Conservation (phyloP, 2,329 filamentous ascomycete species). For the Trichoderma pleuroti region DNA sequence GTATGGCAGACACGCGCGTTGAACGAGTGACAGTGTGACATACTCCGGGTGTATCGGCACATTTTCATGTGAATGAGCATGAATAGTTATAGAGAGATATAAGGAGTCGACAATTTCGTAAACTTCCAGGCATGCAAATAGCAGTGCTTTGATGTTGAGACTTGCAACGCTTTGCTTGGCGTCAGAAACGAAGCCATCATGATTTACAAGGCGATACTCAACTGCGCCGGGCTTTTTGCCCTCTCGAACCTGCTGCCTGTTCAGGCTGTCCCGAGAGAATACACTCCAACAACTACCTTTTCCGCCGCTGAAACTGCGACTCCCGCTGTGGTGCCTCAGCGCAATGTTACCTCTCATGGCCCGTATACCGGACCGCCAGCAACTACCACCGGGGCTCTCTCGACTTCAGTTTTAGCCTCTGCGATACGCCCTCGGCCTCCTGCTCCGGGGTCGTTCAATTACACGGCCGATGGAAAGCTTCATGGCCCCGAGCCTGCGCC, state of each 20-base stretch:
- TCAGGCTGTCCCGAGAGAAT: background rate
- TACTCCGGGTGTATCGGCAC: slow-evolving; percentile 1
- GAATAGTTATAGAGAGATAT: background rate
- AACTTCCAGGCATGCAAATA: background rate
- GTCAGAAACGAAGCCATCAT: background rate
- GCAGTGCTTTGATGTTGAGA: background rate
- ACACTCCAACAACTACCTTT: slow-evolving; percentile 33
- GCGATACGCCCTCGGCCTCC: slow-evolving; percentile 57
- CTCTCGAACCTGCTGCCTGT: background rate
- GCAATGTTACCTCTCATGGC: slow-evolving; percentile 64
- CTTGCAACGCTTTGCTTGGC: background rate
- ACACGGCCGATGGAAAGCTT: slow-evolving; percentile 67
- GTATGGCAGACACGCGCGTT: background rate
- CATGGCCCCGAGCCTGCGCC: slow-evolving; percentile 66
- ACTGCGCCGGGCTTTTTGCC: background rate
- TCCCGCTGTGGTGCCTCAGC: slow-evolving; percentile 35
- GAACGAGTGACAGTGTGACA: background rate
- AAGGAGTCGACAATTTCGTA: background rate
- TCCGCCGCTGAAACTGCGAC: slow-evolving; percentile 30
- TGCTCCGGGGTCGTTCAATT: slow-evolving; percentile 60
- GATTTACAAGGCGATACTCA: background rate
- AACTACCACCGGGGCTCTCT: slow-evolving; percentile 67
- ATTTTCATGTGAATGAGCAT: background rate
- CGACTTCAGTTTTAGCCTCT: slow-evolving; percentile 53
- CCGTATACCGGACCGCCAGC: slow-evolving; percentile 60